Evolutionary conservation across 805 yeast genomes (phyloP).

Genomic region (Ogataea methylovora): DNA sequence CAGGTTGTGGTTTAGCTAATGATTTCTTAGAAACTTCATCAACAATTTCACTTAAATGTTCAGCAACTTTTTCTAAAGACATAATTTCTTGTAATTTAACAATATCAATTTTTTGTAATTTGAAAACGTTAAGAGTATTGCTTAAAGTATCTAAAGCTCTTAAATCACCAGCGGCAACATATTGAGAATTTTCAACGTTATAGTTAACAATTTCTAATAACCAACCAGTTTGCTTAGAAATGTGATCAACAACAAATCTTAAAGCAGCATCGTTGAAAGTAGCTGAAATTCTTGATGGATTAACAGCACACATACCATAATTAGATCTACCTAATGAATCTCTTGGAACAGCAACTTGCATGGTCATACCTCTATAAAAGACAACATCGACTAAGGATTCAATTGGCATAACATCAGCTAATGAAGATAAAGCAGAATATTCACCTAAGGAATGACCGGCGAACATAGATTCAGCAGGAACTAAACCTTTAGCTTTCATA

Average conservation of each 20-base stretch:
- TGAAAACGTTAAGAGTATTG: slow-evolving; percentile 87
- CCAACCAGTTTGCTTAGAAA: slow-evolving; percentile 81
- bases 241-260: slow-evolving; percentile 88
- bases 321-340: slow-evolving; percentile 92
- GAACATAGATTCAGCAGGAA: slow-evolving; percentile 87
- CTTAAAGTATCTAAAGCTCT: slow-evolving; percentile 90
- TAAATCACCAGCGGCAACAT: slow-evolving; percentile 97
- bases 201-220: slow-evolving; percentile 95
- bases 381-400: slow-evolving; percentile 96
- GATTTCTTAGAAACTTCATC: slow-evolving; percentile 79
- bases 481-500: slow-evolving; percentile 90
- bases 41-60: slow-evolving; percentile 82
- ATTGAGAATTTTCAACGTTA: slow-evolving; percentile 97
- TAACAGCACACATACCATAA: slow-evolving; percentile 98
- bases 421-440: slow-evolving; percentile 93
- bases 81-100: slow-evolving; percentile 76
- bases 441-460: slow-evolving; percentile 99
- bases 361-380: slow-evolving; percentile 99
- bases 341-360: slow-evolving; percentile 99
- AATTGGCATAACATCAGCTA: slow-evolving; percentile 98
- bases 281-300: slow-evolving; percentile 86
- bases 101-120: slow-evolving; percentile 90
- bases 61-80: slow-evolving; percentile 82
- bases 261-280: slow-evolving; percentile 91
- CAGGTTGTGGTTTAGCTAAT: slow-evolving; percentile 88